phyloP scores from a whole-genome alignment of 73 alveolate species.

The Paramecium bursaria region DNA sequence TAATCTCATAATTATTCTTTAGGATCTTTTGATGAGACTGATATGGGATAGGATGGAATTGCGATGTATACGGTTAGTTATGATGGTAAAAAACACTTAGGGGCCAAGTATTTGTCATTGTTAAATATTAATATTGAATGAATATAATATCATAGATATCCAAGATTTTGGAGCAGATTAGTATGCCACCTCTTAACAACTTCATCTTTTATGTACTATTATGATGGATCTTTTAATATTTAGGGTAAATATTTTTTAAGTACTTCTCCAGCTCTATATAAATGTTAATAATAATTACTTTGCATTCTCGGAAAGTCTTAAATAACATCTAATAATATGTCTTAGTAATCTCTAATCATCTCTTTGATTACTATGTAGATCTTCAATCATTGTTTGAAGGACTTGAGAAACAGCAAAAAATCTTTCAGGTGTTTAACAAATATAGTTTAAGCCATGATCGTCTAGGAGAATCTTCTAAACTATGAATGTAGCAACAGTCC shows the following conservation, averaged over 20 bases:
- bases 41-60: slow-evolving; percentile 54
- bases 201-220: slow-evolving; percentile 60
- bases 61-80: slow-evolving; percentile 39
- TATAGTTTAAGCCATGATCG: slow-evolving; percentile 93
- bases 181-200: slow-evolving; percentile 65
- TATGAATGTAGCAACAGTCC: slow-evolving; percentile 98
- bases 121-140: not conserved
- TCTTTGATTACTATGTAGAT: slow-evolving; percentile 80
- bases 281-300: slow-evolving; percentile 20
- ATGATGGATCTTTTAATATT: slow-evolving; percentile 60
- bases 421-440: slow-evolving; percentile 97
- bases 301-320: slow-evolving; percentile 86
- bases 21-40: slow-evolving; percentile 28
- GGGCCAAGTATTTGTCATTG: slow-evolving; percentile 15
- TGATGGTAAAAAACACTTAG: slow-evolving; percentile 48
- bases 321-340: slow-evolving; percentile 96
- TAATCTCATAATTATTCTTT: not conserved
- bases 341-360: slow-evolving; percentile 90
- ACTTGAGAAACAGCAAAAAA: slow-evolving; percentile 94
- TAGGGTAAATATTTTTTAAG: slow-evolving; percentile 70
- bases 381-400: slow-evolving; percentile 91
- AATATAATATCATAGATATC: not conserved
- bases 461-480: slow-evolving; percentile 97
- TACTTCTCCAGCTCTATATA: slow-evolving; percentile 85
- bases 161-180: slow-evolving; percentile 62